phyloP scores from a whole-genome alignment of 2,329 filamentous ascomycete species.

The Colletotrichum endophyticum region DNA sequence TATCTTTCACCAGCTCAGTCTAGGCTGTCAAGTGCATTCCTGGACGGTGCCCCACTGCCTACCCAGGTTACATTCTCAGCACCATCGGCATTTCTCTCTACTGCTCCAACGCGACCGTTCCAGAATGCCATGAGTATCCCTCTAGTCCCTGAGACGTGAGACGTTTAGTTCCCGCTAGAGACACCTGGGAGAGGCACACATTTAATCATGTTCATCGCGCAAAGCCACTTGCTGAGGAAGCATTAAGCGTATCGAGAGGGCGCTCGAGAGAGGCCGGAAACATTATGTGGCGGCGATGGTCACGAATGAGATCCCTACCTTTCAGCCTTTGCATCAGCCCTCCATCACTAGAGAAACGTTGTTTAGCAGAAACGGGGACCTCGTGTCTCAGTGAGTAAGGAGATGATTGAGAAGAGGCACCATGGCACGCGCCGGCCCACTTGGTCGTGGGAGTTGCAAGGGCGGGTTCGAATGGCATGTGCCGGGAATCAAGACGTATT shows the following conservation, averaged over 20 bases:
- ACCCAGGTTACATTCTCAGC: not conserved
- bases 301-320: not conserved
- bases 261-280: not conserved
- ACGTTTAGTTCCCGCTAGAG: not conserved
- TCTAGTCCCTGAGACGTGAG: not conserved
- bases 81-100: not conserved
- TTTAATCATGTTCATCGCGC: not conserved
- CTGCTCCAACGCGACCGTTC: not conserved
- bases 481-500: not conserved
- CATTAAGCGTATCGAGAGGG: not conserved
- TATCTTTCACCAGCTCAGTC: not conserved
- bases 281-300: not conserved
- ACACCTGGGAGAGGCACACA: not conserved
- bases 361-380: not conserved
- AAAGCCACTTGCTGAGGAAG: not conserved
- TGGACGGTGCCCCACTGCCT: not conserved
- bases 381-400: not conserved
- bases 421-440: not conserved
- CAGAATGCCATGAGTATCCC: not conserved
- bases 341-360: not conserved
- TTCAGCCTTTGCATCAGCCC: not conserved
- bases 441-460: not conserved
- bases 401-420: not conserved
- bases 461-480: not conserved
- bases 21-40: no score